Evolutionary conservation across 2,329 filamentous ascomycete genomes (phyloP).

Genomic region (Hymenotorrendiella dingleyae): DNA sequence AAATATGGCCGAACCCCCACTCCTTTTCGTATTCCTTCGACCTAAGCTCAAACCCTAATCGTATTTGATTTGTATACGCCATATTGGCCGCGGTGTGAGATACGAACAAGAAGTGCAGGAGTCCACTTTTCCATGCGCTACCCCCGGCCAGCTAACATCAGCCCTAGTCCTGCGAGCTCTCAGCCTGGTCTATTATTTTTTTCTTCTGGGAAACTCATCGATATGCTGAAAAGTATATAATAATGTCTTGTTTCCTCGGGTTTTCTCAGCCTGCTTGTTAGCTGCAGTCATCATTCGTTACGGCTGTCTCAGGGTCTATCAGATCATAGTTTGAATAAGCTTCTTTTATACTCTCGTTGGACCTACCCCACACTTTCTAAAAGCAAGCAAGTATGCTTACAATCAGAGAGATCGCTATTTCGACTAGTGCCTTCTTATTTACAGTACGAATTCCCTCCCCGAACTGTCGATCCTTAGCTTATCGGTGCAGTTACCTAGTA

Average conservation of each 20-base stretch:
- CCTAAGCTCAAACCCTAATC: no score
- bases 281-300: slow-evolving; percentile 2
- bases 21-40: no score
- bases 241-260: neutral
- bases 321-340: neutral
- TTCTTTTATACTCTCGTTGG: neutral
- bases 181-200: neutral
- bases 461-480: neutral
- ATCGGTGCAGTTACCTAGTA: neutral
- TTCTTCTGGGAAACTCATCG: neutral
- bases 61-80: no score
- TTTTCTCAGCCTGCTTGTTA: neutral
- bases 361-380: neutral
- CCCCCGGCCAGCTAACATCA: slow-evolving; percentile 5
- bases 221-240: neutral
- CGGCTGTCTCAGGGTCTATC: neutral
- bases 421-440: neutral
- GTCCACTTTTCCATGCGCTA: neutral
- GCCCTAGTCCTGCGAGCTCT: slow-evolving; percentile 7
- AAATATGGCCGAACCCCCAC: no score
- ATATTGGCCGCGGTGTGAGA: no score
- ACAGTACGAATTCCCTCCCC: slow-evolving; percentile 2
- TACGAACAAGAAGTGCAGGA: slow-evolving; percentile 5
- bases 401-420: neutral
- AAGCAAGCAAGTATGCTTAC: neutral